These are phyloP conservation scores for Nematocida displodere DNA, from an alignment of 371 early-diverging fungal species.

Conservation along the genomic window DNA sequence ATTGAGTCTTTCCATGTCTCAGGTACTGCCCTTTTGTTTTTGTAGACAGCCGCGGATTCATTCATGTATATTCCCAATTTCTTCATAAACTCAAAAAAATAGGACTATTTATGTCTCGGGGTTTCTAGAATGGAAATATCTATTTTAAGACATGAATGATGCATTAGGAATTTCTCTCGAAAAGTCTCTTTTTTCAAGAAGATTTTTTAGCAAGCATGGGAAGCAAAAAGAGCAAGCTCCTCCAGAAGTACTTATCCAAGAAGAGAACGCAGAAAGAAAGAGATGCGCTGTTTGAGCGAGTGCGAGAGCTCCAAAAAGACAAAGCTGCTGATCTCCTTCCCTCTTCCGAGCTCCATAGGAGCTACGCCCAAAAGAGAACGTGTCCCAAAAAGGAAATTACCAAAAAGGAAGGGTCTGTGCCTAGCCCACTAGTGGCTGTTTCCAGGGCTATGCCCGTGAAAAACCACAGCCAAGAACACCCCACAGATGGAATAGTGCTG, in stretches of 20 bases:
- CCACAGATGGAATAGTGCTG: not conserved
- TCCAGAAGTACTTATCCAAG: constrained; percentile 62
- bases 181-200: too few relatives aligned
- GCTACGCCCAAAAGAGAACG: not conserved
- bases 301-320: constrained; percentile 39
- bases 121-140: constrained; percentile 23
- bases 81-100: constrained; percentile 36
- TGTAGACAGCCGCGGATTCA: not conserved
- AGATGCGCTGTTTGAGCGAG: constrained; percentile 56
- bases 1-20: constrained; percentile 19
- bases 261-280: constrained; percentile 55
- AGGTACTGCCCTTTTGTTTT: constrained; percentile 17
- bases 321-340: not conserved
- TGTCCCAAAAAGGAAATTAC: not conserved
- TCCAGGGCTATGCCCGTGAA: not conserved
- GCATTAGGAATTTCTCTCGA: not conserved
- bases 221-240: constrained; percentile 54
- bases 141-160: constrained; percentile 18
- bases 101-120: constrained; percentile 20
- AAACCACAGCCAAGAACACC: too few relatives aligned
- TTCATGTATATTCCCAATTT: not conserved
- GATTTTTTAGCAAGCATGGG: constrained; percentile 33
- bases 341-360: constrained; percentile 1
- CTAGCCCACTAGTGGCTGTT: not conserved
- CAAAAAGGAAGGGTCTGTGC: not conserved